These are phyloP conservation scores for Rhynchospora breviuscula DNA, from an alignment of 176 grass and related monocot genomes.

Conservation along the genomic window DNA sequence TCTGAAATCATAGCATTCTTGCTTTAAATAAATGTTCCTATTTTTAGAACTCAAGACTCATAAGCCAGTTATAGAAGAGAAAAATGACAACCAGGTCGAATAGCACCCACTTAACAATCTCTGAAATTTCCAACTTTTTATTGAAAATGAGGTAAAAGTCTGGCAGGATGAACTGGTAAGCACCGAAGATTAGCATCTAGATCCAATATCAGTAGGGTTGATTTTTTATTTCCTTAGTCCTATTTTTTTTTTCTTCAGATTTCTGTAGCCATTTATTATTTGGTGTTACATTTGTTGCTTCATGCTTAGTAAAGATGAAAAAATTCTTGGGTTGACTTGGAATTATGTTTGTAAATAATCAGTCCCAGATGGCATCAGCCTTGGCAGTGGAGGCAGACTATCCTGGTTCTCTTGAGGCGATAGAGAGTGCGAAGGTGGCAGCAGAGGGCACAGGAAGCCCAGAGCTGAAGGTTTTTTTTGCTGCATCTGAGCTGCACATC, in stretches of 20 bases:
- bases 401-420: conserved; percentile 49
- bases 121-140: neutral
- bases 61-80: neutral
- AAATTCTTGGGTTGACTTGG: neutral
- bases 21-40: neutral
- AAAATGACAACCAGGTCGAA: neutral
- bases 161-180: neutral
- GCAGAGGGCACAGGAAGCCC: conserved; percentile 52
- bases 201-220: neutral
- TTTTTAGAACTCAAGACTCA: neutral
- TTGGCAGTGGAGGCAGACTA: conserved; percentile 63
- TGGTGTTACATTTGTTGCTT: neutral
- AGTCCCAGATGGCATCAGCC: conserved; percentile 78
- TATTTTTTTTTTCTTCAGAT: neutral
- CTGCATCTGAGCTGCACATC: conserved; percentile 67
- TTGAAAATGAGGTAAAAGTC: neutral
- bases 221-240: neutral
- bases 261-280: neutral
- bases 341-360: neutral
- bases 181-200: neutral
- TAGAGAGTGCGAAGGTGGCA: conserved; percentile 37
- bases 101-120: neutral
- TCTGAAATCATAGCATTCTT: neutral
- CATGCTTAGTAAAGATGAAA: neutral
- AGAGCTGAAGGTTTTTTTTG: conserved; percentile 92